Base-by-base conservation (phyloP, 139 green algal species). In the Haematococcus sp. region DNA sequence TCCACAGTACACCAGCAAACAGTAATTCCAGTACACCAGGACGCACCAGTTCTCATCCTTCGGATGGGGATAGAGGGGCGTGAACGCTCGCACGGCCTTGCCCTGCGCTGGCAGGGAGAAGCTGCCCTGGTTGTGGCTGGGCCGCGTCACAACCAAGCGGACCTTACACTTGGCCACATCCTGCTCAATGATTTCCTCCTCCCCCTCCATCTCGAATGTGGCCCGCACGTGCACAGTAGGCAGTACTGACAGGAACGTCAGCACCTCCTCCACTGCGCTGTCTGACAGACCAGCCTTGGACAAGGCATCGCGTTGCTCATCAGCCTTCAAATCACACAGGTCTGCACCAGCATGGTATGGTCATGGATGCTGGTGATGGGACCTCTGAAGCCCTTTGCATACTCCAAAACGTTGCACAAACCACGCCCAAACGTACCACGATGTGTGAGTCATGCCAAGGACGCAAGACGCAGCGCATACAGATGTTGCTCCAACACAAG, bases 41-140 rank as follows among this genome's bases (percentile, higher is more conserved):
- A 71, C 77, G 15, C 71, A 91, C 87, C 85, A 93, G 71, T 77
- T 78, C 83, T 97, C 92, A 58, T 92, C 83, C 46, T 81, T 82
- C 2, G 84, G 82, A 1, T 70, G 19, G 0, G 88, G 87, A 70
- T 81, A 91, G 58, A 83, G 71, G 3, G 91, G 92, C 33, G 90
- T 88, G 69, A 85, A 95, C 1, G 89, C 91, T 58, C 84, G 78
- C 68, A 91, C 74, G 1, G 65, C 75, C 32, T 75, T 84, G 35
- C 76, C 79, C 30, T 63, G 49, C 16, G 71, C 35, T 28, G 60
- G 55, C 63, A 79, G 52, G 44, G 86, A 70, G 51, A 89, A 92
- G 25, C 46, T 73, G 3, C 74, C 55, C 1, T 60, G 63, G 54
- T 70, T 70, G 76, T 97, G 90, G 27, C 54, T 80, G n/a, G 79